Conservation (phyloP, 305 asterid genomes). For the Solanum hybrid region DNA sequence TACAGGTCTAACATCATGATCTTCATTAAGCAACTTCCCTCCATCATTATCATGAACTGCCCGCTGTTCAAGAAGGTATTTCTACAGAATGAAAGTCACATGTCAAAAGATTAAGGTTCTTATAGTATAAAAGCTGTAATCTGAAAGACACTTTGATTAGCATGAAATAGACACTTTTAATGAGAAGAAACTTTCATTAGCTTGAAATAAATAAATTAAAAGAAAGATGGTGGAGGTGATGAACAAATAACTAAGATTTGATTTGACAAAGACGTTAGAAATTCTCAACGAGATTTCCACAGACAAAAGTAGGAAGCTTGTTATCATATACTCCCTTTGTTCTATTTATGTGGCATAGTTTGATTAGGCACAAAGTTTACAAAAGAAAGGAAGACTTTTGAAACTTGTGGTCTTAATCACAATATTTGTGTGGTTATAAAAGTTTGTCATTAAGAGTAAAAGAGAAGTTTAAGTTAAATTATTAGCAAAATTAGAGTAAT, state of each 20-base stretch:
- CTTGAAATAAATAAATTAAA: background rate
- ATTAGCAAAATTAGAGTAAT: constrained; percentile 5
- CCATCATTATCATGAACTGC: constrained; percentile 89
- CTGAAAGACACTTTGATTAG: background rate
- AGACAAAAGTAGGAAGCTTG: background rate
- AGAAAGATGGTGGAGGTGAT: background rate
- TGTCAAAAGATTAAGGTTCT: background rate
- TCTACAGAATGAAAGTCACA: constrained; percentile 36
- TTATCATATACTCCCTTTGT: background rate
- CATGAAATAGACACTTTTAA: background rate
- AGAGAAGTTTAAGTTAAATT: background rate
- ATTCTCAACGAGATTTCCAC: background rate
- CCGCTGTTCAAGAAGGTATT: constrained; percentile 87
- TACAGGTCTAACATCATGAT: constrained; percentile 88
- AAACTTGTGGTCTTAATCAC: background rate
- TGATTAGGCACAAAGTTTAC: background rate
- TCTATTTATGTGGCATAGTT: background rate
- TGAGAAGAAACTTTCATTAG: background rate
- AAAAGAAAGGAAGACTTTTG: background rate
- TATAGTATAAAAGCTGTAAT: background rate
- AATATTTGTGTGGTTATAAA: background rate
- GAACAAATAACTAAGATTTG: background rate
- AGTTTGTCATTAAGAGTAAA: background rate
- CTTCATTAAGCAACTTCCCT: constrained; percentile 91
- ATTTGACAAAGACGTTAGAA: background rate